Base-by-base conservation (phyloP, 2,329 filamentous ascomycete species). In the Ophiostoma tasmaniense region DNA sequence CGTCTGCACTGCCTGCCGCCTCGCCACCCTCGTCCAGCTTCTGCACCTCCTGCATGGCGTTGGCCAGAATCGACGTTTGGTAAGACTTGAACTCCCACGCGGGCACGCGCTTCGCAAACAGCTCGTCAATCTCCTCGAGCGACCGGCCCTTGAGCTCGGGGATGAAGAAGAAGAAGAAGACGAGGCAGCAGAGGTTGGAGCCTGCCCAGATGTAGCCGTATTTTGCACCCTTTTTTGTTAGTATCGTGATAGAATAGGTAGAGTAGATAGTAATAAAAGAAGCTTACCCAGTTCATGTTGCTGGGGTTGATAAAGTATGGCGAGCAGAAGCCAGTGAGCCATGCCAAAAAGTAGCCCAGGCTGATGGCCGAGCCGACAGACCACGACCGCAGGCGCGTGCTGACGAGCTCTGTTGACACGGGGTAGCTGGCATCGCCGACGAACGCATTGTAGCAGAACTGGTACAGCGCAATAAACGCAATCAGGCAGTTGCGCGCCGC, bases 351-450 rank as follows among this genome's bases (percentile, higher is more conserved):
- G 71, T 84, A 84, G 0, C 81, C 81, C 6, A 82, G 73, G 30
- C 79, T 80, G 45, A 82, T 82, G 11, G 82, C 81, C 7, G 78
- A 78, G n/a, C 82, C 82, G 37, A 84, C 81, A 0, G 81, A 83
- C 75, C 81, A 81, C 1, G 79, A 77, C 61, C 81, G 76, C 67
- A 83, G 74, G 62, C 79, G 75, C 3, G 80, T 81, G 71, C 80
- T 81, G 2, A 80, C 78, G 17, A 80, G 74, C 74, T 83, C 81
- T 0, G 79, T 80, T 1, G 79, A 75, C 3, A 81, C 78, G 0
- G 79, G 78, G 66, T 79, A 82, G 64, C 77, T 78, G 1, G 80
- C 77, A 1, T 79, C 77, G 2, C 79, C 79, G 6, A 79, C 78
- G 61, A 79, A 79, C 0, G 76, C 76, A 50, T 79, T 79, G 69